Conservation (phyloP, 768 basidiomycete species). For the Phanerodontia chrysosporium region DNA sequence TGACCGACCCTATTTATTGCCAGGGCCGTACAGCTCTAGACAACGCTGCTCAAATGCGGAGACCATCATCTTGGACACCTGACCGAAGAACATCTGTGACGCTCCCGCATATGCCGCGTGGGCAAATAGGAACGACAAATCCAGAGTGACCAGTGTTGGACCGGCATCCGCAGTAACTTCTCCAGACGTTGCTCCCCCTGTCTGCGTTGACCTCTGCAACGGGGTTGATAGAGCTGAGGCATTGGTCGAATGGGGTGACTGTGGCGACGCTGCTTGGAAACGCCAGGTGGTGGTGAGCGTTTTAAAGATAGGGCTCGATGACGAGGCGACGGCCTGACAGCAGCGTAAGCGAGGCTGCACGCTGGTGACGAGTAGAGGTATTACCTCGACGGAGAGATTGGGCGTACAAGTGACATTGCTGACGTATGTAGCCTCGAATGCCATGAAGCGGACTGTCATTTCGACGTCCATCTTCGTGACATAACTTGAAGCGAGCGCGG, state of each 20-base stretch:
- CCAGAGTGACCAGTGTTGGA: slow-evolving; percentile 80
- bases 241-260: slow-evolving; percentile 36
- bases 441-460: slow-evolving; percentile 83
- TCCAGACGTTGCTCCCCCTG: neutral
- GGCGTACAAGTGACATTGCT: slow-evolving; percentile 82
- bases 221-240: slow-evolving; percentile 10
- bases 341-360: neutral
- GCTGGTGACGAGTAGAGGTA: too few relatives aligned
- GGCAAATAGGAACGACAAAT: slow-evolving; percentile 82
- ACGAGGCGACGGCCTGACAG: slow-evolving; percentile 65
- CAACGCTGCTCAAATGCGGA: slow-evolving; percentile 90
- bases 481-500: slow-evolving; percentile 17
- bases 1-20: slow-evolving; percentile 13
- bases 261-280: slow-evolving; percentile 52
- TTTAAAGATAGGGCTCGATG: slow-evolving; percentile 71
- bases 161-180: slow-evolving; percentile 23
- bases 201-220: neutral
- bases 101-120: slow-evolving; percentile 82
- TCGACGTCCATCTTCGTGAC: slow-evolving; percentile 69
- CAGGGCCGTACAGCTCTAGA: slow-evolving; percentile 59
- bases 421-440: slow-evolving; percentile 82
- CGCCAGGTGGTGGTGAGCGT: slow-evolving; percentile 69
- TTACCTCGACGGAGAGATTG: slow-evolving; percentile 75
- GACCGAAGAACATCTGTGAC: slow-evolving; percentile 81
- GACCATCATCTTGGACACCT: slow-evolving; percentile 86